These are phyloP conservation scores for Aspergillus ellipticus DNA, from an alignment of 495 filamentous ascomycete genomes.

Conservation along the genomic window DNA sequence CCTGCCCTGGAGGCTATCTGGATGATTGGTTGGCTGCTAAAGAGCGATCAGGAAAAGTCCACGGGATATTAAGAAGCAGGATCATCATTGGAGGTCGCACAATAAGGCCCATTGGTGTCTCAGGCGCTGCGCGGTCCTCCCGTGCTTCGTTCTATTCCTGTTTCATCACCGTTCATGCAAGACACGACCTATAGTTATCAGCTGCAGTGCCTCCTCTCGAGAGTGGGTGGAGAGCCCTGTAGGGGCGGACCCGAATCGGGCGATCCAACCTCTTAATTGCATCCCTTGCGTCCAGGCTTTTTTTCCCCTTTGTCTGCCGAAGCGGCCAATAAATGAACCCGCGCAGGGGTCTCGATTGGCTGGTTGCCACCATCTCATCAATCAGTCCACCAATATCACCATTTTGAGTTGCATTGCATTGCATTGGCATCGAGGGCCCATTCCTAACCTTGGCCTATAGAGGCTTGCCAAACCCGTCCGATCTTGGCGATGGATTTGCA, in stretches of 20 bases:
- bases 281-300: constrained; percentile 21
- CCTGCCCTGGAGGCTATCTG: neutral
- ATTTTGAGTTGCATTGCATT: constrained; percentile 28
- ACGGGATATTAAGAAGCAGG: constrained; percentile 1
- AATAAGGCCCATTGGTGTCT: constrained; percentile 13
- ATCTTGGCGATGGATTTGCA: constrained; percentile 7
- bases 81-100: neutral
- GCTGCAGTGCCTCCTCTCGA: constrained; percentile 4
- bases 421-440: constrained; percentile 17
- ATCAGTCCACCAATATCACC: constrained; percentile 14
- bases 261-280: constrained; percentile 6
- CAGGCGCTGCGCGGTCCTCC: constrained; percentile 6
- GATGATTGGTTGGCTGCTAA: neutral
- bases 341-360: neutral
- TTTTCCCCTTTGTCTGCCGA: constrained; percentile 4
- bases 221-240: constrained; percentile 3
- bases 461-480: constrained; percentile 5
- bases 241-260: constrained; percentile 6
- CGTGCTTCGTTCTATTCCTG: constrained; percentile 15
- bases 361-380: constrained; percentile 12
- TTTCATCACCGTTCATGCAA: constrained; percentile 15
- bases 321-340: constrained; percentile 9
- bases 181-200: constrained; percentile 13
- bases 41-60: neutral
- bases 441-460: constrained; percentile 8